phyloP scores from a whole-genome alignment of 1,284 basidiomycete genomes.

The Ganoderma sinense region DNA sequence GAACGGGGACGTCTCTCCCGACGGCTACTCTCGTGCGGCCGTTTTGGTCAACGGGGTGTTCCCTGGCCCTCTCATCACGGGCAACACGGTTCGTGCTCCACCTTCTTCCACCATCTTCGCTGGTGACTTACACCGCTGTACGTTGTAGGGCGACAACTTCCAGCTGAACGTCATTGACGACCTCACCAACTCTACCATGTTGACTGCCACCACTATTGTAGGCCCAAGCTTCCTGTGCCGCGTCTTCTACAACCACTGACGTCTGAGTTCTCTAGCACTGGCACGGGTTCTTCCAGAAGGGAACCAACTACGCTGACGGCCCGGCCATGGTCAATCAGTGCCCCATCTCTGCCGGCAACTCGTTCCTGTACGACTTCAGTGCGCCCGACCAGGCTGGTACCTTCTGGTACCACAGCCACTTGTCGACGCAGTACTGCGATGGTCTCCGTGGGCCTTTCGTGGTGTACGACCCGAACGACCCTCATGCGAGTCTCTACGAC shows the following conservation, averaged over 20 bases:
- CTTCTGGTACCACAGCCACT: conserved; percentile 37
- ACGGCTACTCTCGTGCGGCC: conserved; percentile 32
- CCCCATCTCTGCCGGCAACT: conserved; percentile 53
- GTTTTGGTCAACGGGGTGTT: conserved; percentile 33
- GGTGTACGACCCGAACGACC: conserved; percentile 52
- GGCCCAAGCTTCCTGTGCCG: conserved; percentile 10
- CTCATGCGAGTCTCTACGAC: conserved; percentile 47
- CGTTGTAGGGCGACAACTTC: conserved; percentile 39
- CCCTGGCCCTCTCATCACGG: conserved; percentile 37
- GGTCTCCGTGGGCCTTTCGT: conserved; percentile 45
- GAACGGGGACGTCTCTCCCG: conserved; percentile 32
- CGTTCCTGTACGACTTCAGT: conserved; percentile 52
- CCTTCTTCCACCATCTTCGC: not conserved
- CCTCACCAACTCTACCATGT: conserved; percentile 42
- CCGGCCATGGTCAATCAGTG: conserved; percentile 54
- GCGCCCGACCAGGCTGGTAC: conserved; percentile 44
- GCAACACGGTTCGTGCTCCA: conserved; percentile 28
- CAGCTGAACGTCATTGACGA: conserved; percentile 45
- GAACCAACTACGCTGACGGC: conserved; percentile 46
- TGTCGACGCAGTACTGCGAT: conserved; percentile 43
- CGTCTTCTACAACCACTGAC: not conserved
- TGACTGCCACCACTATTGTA: conserved; percentile 45
- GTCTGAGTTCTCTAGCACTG: conserved; percentile 41
- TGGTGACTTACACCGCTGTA: not conserved
- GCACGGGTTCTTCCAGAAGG: conserved; percentile 45